Conservation (phyloP, 805 yeast genomes). For the Candida mattraensis region DNA sequence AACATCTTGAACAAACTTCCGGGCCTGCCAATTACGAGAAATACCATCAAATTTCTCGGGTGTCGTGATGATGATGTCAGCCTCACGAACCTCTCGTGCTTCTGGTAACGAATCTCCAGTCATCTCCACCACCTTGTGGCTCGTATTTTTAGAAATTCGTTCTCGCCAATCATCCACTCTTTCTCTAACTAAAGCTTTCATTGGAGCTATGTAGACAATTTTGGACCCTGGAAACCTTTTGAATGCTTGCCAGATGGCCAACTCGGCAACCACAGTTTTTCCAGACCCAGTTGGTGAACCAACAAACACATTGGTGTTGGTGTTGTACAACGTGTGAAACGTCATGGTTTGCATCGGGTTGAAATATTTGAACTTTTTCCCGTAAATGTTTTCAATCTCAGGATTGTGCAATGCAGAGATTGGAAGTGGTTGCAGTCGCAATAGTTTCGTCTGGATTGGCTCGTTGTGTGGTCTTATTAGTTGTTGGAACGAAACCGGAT, state of each 20-base stretch:
- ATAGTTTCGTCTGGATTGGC: constrained; percentile 76
- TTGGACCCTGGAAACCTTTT: constrained; percentile 76
- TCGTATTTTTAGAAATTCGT: constrained; percentile 48
- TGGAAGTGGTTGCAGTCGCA: constrained; percentile 85
- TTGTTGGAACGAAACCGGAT: constrained; percentile 84
- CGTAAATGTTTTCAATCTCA: constrained; percentile 67
- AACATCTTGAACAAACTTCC: constrained; percentile 72
- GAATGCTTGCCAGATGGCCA: constrained; percentile 97
- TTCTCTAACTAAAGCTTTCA: constrained; percentile 84
- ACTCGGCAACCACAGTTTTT: constrained; percentile 93
- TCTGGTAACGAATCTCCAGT: constrained; percentile 85
- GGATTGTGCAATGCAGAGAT: constrained; percentile 72
- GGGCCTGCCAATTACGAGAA: constrained; percentile 80
- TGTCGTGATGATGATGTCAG: constrained; percentile 77
- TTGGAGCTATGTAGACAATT: constrained; percentile 83
- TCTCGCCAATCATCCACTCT: constrained; percentile 79
- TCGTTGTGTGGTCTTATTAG: constrained; percentile 86
- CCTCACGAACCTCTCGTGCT: constrained; percentile 59
- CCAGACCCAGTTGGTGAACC: constrained; percentile 99
- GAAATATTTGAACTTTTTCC: constrained; percentile 72
- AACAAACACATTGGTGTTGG: constrained; percentile 76
- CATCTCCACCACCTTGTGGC: constrained; percentile 63
- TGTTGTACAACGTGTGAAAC: constrained; percentile 83
- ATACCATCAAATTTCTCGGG: constrained; percentile 90
- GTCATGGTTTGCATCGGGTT: constrained; percentile 99